phyloP scores from a whole-genome alignment of 2,329 filamentous ascomycete species.

The Nothophoma quercina region DNA sequence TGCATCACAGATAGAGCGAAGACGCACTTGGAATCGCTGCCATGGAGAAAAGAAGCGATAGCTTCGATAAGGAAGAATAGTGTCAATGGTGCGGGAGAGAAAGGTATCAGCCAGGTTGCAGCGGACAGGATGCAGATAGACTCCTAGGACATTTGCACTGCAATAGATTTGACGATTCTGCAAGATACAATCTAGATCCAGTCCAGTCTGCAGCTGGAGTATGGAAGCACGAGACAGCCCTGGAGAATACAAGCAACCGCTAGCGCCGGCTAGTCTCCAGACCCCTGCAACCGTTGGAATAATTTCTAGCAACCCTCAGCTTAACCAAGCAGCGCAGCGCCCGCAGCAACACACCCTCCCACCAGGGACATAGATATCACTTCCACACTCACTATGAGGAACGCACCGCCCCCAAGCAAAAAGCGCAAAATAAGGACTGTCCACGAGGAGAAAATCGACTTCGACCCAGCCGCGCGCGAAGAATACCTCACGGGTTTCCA shows the following conservation, averaged over 20 bases:
- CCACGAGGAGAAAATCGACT: slow-evolving; percentile 80
- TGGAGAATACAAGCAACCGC: not conserved
- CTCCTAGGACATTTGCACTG: slow-evolving; percentile 2
- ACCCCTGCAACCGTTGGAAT: slow-evolving; percentile 38
- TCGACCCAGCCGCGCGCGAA: slow-evolving; percentile 79
- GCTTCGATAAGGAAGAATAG: slow-evolving; percentile 1
- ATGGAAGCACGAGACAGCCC: not conserved
- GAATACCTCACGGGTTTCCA: slow-evolving; percentile 96
- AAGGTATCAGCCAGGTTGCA: slow-evolving; percentile 5
- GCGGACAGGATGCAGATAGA: slow-evolving; percentile 11
- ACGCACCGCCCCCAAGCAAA: slow-evolving; percentile 38
- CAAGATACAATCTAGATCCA: not conserved
- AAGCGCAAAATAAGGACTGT: slow-evolving; percentile 57
- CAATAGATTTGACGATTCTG: not conserved
- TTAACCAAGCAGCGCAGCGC: slow-evolving; percentile 1
- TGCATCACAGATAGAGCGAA: slow-evolving; percentile 72
- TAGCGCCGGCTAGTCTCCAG: slow-evolving; percentile 6
- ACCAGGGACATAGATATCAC: not conserved
- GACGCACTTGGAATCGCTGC: slow-evolving; percentile 44
- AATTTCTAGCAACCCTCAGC: slow-evolving; percentile 29
- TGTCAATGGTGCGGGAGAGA: slow-evolving; percentile 1
- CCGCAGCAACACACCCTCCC: not conserved
- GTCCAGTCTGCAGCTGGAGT: no score
- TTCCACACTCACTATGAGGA: slow-evolving; percentile 7
- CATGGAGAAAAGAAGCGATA: slow-evolving; percentile 45